Percentiles rank a stretch among this genome's conserved stretches.
These are phyloP conservation scores for Aspergillus bertholletiae DNA, from an alignment of 495 filamentous ascomycete species.

Conservation along the genomic window DNA sequence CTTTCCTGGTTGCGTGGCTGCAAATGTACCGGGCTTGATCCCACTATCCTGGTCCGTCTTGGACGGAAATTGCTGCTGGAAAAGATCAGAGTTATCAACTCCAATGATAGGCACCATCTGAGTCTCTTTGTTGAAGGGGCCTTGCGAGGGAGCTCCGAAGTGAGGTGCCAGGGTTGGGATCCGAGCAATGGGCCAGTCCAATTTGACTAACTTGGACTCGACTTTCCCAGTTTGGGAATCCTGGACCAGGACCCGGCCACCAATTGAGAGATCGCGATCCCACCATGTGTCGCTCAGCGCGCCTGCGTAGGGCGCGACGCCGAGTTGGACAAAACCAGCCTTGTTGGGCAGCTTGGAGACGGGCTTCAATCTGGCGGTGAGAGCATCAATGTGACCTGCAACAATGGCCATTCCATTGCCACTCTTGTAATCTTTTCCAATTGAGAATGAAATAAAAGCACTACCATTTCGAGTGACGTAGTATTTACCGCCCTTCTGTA, in stretches of 20 bases:
- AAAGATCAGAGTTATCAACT: constrained; percentile 68
- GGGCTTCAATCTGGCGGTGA: constrained; percentile 87
- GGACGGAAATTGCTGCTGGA: constrained; percentile 18
- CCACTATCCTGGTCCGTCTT: constrained; percentile 26
- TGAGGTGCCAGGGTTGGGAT: constrained; percentile 93
- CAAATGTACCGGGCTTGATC: constrained; percentile 58
- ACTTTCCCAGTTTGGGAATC: constrained; percentile 73
- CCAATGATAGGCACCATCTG: constrained; percentile 94
- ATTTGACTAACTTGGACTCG: constrained; percentile 75
- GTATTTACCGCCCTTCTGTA: constrained; percentile 83
- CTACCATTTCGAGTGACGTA: constrained; percentile 82
- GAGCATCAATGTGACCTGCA: constrained; percentile 88
- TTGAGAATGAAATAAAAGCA: constrained; percentile 79
- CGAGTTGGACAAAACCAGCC: constrained; percentile 84
- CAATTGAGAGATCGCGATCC: constrained; percentile 89
- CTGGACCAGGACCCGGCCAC: constrained; percentile 81
- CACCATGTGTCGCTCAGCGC: constrained; percentile 85
- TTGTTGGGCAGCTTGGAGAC: constrained; percentile 75
- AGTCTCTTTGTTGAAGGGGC: constrained; percentile 83
- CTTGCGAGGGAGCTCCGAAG: constrained; percentile 76
- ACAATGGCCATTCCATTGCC: constrained; percentile 81
- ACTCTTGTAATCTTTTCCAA: constrained; percentile 76
- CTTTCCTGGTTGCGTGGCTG: constrained; percentile 73
- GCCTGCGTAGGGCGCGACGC: constrained; percentile 89
- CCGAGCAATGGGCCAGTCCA: constrained; percentile 89